Percentiles rank a stretch among this genome's conserved stretches.
Conservation (phyloP, 257 asterid genomes). For the Perilla frutescens region DNA sequence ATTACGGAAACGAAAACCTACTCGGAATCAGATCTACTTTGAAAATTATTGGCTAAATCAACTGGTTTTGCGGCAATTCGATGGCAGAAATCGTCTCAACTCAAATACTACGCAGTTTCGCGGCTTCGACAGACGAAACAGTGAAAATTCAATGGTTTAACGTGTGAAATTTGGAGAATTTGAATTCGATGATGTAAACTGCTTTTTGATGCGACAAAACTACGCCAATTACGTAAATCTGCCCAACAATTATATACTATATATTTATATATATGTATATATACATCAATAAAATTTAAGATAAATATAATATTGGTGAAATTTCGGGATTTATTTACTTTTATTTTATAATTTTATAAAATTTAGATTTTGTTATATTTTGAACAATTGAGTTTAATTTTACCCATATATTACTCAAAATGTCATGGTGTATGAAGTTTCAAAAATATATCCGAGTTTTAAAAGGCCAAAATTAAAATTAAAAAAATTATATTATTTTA, state of each 20-base stretch:
- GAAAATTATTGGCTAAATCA: constrained; percentile 27
- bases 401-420: too few species aligned
- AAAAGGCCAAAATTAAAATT: too few species aligned
- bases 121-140: constrained; percentile 14
- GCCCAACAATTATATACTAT: too few species aligned
- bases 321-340: background rate
- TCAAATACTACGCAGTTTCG: background rate
- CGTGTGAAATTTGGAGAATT: constrained; percentile 19
- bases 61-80: constrained; percentile 8
- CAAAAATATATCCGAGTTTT: too few species aligned
- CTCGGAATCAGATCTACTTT: constrained; percentile 37
- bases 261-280: too few species aligned
- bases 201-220: background rate
- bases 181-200: constrained; percentile 24
- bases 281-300: too few species aligned
- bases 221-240: constrained; percentile 19
- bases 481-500: too few species aligned
- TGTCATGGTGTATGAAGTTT: too few species aligned
- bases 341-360: background rate
- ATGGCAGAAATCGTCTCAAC: constrained; percentile 1
- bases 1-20: background rate
- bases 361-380: too few species aligned
- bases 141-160: constrained; percentile 20
- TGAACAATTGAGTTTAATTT: too few species aligned
- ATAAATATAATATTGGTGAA: too few species aligned